Evolutionary conservation across 2,329 filamentous ascomycete genomes (phyloP), one percentile per base, ranked within the genome.

Genomic region (Thermoascus crustaceus): DNA sequence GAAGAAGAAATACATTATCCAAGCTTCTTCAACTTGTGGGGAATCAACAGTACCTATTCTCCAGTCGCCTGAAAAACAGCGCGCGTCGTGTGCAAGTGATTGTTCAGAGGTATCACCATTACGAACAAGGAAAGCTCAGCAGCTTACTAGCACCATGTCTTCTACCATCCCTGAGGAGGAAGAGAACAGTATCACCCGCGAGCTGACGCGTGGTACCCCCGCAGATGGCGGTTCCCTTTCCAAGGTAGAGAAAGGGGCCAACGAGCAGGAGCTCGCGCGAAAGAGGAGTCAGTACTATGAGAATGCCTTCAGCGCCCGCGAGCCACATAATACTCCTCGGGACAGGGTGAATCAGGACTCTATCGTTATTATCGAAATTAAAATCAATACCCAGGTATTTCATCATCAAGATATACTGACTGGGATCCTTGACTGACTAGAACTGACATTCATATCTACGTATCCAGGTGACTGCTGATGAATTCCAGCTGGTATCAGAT

Each of bases 401-500:
- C 9, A 13, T 27, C n/a, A n/a, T n/a, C n/a, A n/a, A n/a, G n/a
- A n/a, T n/a, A n/a, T n/a, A n/a, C n/a, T n/a, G n/a, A n/a, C n/a
- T n/a, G n/a, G n/a, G n/a, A n/a, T n/a, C n/a, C n/a, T n/a, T n/a
- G n/a, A 17, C 18, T 24, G 17, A 19, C 29, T 37, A 29, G 32
- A 11, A 33, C 44, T 58, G 38, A 60, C 36, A 24, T 14, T 16
- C 7, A 6, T 11, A 13, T 25, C 8, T 41, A 58, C 7, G 6
- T 11, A 13, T 25, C 8, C 40, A 58, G 51, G 46, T 87, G 78
- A 75, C 88, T 50, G 74, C 80, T 45, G 82, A 89, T 53, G 80
- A 88, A 49, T 81, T 78, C 51, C 77, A 74, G 6, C 76, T 91
- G 45, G 77, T 87, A 32, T 82, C 78, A 7, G 78, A 83, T 50